Percentiles rank a stretch among this genome's conserved stretches.
These are phyloP conservation scores for Rhizopogon roseolus DNA, from an alignment of 768 basidiomycete genomes.

Conservation along the genomic window DNA sequence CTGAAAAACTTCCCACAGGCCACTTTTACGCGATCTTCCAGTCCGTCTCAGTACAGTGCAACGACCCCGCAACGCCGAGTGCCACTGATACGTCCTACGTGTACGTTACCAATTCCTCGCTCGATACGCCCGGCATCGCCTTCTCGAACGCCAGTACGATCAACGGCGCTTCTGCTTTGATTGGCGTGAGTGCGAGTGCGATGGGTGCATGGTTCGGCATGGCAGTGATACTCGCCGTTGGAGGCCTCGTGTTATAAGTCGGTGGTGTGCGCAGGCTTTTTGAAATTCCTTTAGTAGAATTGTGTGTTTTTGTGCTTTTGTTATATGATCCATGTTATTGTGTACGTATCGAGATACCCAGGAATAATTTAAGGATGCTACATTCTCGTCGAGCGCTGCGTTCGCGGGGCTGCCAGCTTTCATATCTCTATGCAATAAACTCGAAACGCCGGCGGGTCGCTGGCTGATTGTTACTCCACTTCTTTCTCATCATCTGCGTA, in stretches of 20 bases:
- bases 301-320: neutral
- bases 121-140: constrained; percentile 46
- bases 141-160: constrained; percentile 58
- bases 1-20: constrained; percentile 29
- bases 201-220: constrained; percentile 7
- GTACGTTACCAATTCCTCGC: constrained; percentile 52
- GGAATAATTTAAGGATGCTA: too few relatives aligned
- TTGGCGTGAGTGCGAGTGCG: constrained; percentile 6
- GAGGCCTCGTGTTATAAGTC: constrained; percentile 17
- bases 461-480: too few relatives aligned
- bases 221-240: constrained; percentile 8
- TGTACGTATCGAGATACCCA: neutral
- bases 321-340: neutral
- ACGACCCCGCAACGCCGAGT: constrained; percentile 39
- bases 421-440: too few relatives aligned
- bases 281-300: neutral
- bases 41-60: constrained; percentile 61
- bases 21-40: constrained; percentile 67
- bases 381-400: too few relatives aligned
- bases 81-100: constrained; percentile 58
- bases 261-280: neutral
- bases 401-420: too few relatives aligned
- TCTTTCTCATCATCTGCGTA: too few relatives aligned
- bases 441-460: too few relatives aligned
- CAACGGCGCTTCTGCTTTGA: constrained; percentile 29